Evolutionary conservation across 176 grass and related monocot species (phyloP).

Genomic region (Chloris gayana): DNA sequence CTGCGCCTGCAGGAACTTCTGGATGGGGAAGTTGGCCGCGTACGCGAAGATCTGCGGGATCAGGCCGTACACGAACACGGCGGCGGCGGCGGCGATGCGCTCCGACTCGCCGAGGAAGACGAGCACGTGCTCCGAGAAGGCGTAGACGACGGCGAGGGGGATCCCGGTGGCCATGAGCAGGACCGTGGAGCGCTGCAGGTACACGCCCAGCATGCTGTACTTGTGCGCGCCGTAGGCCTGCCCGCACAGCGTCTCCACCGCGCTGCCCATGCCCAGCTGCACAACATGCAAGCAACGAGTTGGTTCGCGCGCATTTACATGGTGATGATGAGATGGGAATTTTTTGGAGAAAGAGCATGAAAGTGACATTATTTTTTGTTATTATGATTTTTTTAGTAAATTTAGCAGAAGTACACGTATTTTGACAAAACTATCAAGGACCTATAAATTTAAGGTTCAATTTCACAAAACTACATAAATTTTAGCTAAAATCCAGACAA

Average conservation of each 20-base stretch:
- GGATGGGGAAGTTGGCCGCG: constrained; percentile 69
- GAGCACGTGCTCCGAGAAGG: constrained; percentile 47
- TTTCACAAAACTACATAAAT: too few relatives aligned
- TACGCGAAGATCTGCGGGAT: constrained; percentile 89
- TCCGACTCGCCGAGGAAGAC: constrained; percentile 45
- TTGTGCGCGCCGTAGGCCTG: constrained; percentile 61
- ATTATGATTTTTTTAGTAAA: too few relatives aligned
- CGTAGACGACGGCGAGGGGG: constrained; percentile 49
- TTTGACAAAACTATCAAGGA: too few relatives aligned
- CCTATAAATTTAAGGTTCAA: too few relatives aligned
- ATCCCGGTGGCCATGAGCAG: constrained; percentile 51
- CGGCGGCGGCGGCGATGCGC: constrained; percentile 49
- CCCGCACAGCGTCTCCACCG: constrained; percentile 70
- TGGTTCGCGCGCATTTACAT: background rate
- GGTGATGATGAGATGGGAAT: background rate
- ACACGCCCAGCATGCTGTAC: constrained; percentile 59
- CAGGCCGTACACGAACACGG: constrained; percentile 55
- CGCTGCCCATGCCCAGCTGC: constrained; percentile 77
- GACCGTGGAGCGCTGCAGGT: constrained; percentile 57
- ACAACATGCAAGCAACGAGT: background rate
- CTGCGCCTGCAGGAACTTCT: constrained; percentile 80
- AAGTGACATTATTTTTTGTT: too few relatives aligned
- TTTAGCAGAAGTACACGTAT: too few relatives aligned
- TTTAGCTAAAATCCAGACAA: too few relatives aligned
- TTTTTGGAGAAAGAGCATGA: too few relatives aligned